These are phyloP conservation scores for Neurospora sp. DNA, from an alignment of 2,329 filamentous ascomycete genomes.

Conservation along the genomic window DNA sequence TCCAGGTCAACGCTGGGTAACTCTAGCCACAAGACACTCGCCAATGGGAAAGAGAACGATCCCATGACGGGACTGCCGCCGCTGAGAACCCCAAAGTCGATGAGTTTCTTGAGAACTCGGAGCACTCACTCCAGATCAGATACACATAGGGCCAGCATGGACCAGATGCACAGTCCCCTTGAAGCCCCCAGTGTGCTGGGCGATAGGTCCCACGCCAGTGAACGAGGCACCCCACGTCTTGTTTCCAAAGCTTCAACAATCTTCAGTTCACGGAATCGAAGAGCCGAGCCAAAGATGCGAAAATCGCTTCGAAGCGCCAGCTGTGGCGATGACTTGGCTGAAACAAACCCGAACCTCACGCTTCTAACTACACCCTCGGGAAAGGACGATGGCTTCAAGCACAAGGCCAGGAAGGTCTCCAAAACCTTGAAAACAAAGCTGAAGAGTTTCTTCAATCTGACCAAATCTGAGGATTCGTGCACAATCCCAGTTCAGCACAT, in stretches of 20 bases:
- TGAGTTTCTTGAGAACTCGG: slow-evolving; percentile 37
- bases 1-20: background rate
- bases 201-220: background rate
- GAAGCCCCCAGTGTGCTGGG: slow-evolving; percentile 4
- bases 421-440: slow-evolving; percentile 51
- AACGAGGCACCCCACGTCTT: slow-evolving; percentile 17
- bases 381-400: slow-evolving; percentile 31
- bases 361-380: slow-evolving; percentile 5
- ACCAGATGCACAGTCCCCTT: background rate
- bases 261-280: slow-evolving; percentile 30
- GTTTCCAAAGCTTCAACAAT: slow-evolving; percentile 34
- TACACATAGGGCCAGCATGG: slow-evolving; percentile 25
- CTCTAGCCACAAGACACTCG: slow-evolving; percentile 7
- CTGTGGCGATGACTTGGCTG: slow-evolving; percentile 17
- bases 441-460: slow-evolving; percentile 44
- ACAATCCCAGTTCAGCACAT: slow-evolving; percentile 43
- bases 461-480: slow-evolving; percentile 25
- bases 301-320: slow-evolving; percentile 41
- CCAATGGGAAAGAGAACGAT: slow-evolving; percentile 23
- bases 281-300: slow-evolving; percentile 29
- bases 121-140: slow-evolving; percentile 21
- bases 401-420: slow-evolving; percentile 53
- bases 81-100: slow-evolving; percentile 42
- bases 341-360: slow-evolving; percentile 2
- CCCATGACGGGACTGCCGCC: slow-evolving; percentile 12